These are phyloP conservation scores for Geotrichum siamense DNA, from an alignment of 1,139 yeast species.

Conservation along the genomic window DNA sequence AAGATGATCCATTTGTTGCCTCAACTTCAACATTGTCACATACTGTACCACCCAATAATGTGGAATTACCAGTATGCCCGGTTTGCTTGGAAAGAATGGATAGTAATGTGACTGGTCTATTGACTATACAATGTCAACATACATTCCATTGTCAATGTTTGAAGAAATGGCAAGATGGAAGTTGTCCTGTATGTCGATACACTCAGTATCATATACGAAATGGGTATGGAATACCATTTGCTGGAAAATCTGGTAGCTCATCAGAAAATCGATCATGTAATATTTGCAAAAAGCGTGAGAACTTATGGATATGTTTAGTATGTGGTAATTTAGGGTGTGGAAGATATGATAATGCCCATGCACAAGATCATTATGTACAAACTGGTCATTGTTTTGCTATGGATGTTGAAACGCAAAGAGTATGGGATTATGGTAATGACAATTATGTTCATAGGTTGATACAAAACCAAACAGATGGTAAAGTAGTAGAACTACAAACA, in stretches of 20 bases:
- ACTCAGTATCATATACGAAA: slow-evolving; percentile 37
- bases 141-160: slow-evolving; percentile 89
- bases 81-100: slow-evolving; percentile 92
- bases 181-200: slow-evolving; percentile 88
- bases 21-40: slow-evolving; percentile 34
- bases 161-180: slow-evolving; percentile 83
- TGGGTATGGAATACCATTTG: slow-evolving; percentile 4
- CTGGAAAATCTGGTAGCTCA: slow-evolving; percentile 7
- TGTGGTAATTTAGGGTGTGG: slow-evolving; percentile 93
- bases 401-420: slow-evolving; percentile 79
- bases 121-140: slow-evolving; percentile 89
- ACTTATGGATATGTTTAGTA: slow-evolving; percentile 83
- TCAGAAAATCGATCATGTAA: slow-evolving; percentile 32
- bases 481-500: slow-evolving; percentile 59
- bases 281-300: slow-evolving; percentile 54
- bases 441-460: slow-evolving; percentile 81
- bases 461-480: slow-evolving; percentile 81
- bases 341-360: slow-evolving; percentile 81
- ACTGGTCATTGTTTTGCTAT: slow-evolving; percentile 89
- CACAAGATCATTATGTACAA: slow-evolving; percentile 66
- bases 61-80: slow-evolving; percentile 85
- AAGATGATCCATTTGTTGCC: slow-evolving; percentile 60
- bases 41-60: not conserved
- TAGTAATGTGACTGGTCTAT: slow-evolving; percentile 66
- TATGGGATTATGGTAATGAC: slow-evolving; percentile 95